Base-by-base conservation (phyloP, 2,329 filamentous ascomycete species). In the Ophiostoma australiae region DNA sequence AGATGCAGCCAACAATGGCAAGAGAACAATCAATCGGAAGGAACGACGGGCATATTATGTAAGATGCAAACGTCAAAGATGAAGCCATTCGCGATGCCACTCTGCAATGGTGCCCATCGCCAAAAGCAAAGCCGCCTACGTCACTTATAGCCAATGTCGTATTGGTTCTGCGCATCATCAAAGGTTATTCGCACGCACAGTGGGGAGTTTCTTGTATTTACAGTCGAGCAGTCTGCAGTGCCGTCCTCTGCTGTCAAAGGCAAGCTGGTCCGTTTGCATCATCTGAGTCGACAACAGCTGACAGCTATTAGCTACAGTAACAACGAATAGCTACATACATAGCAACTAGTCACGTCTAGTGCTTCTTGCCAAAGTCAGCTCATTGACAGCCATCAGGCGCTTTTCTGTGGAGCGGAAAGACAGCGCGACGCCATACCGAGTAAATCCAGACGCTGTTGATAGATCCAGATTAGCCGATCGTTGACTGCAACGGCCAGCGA, bases 401-500 rank as follows among this genome's bases (percentile, higher is more conserved):
- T 58, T 61, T 63, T 31, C n/a, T 31, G 58, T 35, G 58, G 58
- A 63, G 58, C 58, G 27, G 20, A 39, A 48, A 48, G 44, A 7
- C 17, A 20, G 37, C 37, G 37, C 37, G 37, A 39, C 37, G 37
- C 10, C 37, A 31, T 31, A 31, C 27, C 1, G 27, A 31, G 27
- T n/a, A 52, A 23, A 23, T 23, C 48, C 48, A 52, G 48, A 52
- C 48, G 48, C 48, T 52, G 48, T 52, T 13, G 52, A 33, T 63
- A 63, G 23, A 35, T 33, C 58, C 58, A 63, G 58, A 63, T 63
- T 63, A 35, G 58, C 58, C 58, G 58, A 63, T 35, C 58, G 6
- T 63, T 63, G 58, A 63, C 58, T 63, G 58, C 27, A 63, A 63
- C 58, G 58, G 58, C 23, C 58, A 33, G 55, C 27, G 27, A 61